These are phyloP conservation scores for Vaccinium macrocarpon DNA, from an alignment of 148 eudicot genomes.

Conservation along the genomic window DNA sequence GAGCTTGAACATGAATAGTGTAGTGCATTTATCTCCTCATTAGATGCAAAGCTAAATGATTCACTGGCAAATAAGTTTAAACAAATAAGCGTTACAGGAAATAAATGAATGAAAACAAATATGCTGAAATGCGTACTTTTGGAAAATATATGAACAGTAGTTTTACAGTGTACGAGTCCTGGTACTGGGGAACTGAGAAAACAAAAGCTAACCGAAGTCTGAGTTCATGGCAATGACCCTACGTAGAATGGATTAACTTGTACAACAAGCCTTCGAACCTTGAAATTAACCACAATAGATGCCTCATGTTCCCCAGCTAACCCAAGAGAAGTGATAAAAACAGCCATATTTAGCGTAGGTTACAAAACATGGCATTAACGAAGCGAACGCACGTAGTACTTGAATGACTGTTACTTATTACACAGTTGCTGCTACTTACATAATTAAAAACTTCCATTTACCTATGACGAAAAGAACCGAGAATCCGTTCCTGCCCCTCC, in stretches of 20 bases:
- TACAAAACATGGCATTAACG: not conserved
- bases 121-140: not conserved
- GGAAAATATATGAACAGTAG: not conserved
- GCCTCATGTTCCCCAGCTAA: not conserved
- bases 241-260: not conserved
- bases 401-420: conserved; percentile 11
- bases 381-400: not conserved
- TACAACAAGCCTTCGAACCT: not conserved
- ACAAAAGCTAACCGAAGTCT: not conserved
- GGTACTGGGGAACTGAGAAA: not conserved
- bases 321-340: not conserved
- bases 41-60: too few species aligned
- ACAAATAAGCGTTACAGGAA: not conserved
- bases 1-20: too few species aligned
- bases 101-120: not conserved
- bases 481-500: not conserved
- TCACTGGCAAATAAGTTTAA: too few species aligned
- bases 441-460: not conserved
- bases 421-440: not conserved
- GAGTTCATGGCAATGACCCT: not conserved
- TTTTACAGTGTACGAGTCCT: not conserved
- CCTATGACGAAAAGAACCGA: not conserved
- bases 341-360: not conserved
- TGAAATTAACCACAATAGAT: not conserved
- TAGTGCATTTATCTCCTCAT: too few species aligned